Evolutionary conservation across 2,329 filamentous ascomycete genomes (phyloP), one percentile per base, ranked within the genome.

Genomic region (Fusarium sp.): DNA sequence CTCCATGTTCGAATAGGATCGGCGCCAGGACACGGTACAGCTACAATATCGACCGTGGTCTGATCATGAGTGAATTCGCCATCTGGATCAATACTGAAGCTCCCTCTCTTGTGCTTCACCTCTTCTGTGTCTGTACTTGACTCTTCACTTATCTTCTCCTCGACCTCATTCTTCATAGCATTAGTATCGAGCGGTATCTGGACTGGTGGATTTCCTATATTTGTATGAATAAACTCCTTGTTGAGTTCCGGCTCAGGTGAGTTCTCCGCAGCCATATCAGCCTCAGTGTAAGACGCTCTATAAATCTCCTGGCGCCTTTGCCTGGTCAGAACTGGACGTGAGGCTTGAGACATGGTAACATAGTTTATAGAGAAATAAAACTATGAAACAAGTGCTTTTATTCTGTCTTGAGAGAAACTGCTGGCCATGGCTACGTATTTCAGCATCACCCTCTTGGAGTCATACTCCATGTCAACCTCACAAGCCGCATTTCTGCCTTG

Each of bases 1-100:
- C 78, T 82, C 85, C 85, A 87, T 22, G 84, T 86, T 23, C 82
- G 79, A n/a, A 85, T 73, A 2, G 84, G 79, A 39, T 86, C 81
- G 0, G 82, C 84, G 0, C 84, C 85, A 0, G 85, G 82, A 62
- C 85, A 87, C 0, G 85, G 84, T 7, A 87, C 81, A 7, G 84
- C 81, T 39, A 87, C 78, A 43, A 87, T 78, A 55, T 87, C 85
- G 46, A 86, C 84, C 5, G 78, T 80, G 1, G 85, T 87, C 68
- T 86, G 81, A 59, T 87, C 85, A 67, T 86, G 75, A 4, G 79
- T 81, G 33, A 75, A 66, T 25, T 75, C 70, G 17, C 79, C 79
- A 7, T 66, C 71, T 0, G 79, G 79, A 49, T 81, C 79, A 33
- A 80, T 61, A 20, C 67, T 73, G 65, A 81, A 79, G 39, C 75